Evolutionary conservation across 2,329 filamentous ascomycete species (phyloP), one percentile per base, ranked within the genome.

Genomic region (Delphinella strobiligena): DNA sequence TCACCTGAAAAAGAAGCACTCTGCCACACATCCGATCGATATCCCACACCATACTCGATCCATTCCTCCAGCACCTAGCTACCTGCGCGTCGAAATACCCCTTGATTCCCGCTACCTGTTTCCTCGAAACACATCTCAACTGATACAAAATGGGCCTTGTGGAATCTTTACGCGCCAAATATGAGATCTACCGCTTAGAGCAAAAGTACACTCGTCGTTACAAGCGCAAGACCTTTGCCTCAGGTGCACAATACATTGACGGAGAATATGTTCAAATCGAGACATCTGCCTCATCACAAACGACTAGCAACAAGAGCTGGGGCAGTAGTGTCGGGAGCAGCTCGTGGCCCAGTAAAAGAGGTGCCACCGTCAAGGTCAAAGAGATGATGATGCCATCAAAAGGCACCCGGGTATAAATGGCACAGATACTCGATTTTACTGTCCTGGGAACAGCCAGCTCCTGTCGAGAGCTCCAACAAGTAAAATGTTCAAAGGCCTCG

Each of bases 131-230:
- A 19, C 35, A 30, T 22, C 11, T 10, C 36, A n/a, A n/a, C n/a
- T n/a, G n/a, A n/a, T n/a, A n/a, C 45, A 78, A 61, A 37, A 77
- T 81, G 64, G 75, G 74, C 38, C 73, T 93, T 17, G 68, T 91
- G 42, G 82, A 88, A 56, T 79, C 82, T 36, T 74, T 93, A 47
- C 78, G 81, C 46, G 68, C 72, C 40, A 89, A 89, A 63, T 74
- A 93, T 54, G 87, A 96, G 70, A 77, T 96, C 55, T 91, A 93
- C 71, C 84, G 87, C 36, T 80, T 96, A 50, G 89, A 96, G 68
- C 82, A 95, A 67, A 82, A 86, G 53, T 96, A 96, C 70, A 93
- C 88, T 37, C 82, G 82, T 54, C 82, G 86, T 59, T 86, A 89
- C 54, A 84, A 89, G 52, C 85, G 89, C 60, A 88, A 80, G 40